Evolutionary conservation across 331 rosid species (phyloP).

Genomic region (Quercus phellos): DNA sequence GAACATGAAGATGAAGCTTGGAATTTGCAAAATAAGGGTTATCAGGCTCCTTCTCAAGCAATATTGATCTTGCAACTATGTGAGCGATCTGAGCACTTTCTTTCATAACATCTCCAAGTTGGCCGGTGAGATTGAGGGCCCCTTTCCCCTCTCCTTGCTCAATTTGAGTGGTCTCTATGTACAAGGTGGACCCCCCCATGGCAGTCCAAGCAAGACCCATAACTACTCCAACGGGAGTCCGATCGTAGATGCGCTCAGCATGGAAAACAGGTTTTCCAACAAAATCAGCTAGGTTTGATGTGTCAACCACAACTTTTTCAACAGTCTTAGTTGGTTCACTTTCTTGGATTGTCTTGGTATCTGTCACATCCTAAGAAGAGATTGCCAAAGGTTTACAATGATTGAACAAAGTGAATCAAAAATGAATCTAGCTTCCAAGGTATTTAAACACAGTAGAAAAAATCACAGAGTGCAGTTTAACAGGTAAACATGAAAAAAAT

Average conservation of each 20-base stretch:
- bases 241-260: constrained; percentile 81
- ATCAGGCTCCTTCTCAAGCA: constrained; percentile 54
- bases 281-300: constrained; percentile 54
- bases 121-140: constrained; percentile 73
- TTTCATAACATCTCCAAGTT: constrained; percentile 98
- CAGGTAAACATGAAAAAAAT: too few species aligned
- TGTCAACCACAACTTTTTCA: constrained; percentile 58
- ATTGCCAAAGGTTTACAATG: not conserved
- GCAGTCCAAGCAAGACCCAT: constrained; percentile 99
- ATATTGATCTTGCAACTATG: constrained; percentile 69
- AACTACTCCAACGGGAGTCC: constrained; percentile 88
- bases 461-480: not conserved
- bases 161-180: constrained; percentile 74
- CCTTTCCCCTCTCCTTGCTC: constrained; percentile 94
- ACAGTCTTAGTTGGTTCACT: constrained; percentile 27
- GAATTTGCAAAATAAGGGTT: constrained; percentile 68
- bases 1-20: constrained; percentile 95
- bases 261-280: constrained; percentile 99
- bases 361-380: constrained; percentile 48
- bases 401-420: not conserved
- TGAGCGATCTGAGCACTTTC: constrained; percentile 99
- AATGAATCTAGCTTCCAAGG: not conserved
- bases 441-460: not conserved
- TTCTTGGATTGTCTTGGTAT: constrained; percentile 31
- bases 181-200: constrained; percentile 97